A percentile compares a stretch with the other conserved stretches of the same genome.
Evolutionary conservation across 441 rosid species (phyloP).

Genomic region (Isatis lusitanica): DNA sequence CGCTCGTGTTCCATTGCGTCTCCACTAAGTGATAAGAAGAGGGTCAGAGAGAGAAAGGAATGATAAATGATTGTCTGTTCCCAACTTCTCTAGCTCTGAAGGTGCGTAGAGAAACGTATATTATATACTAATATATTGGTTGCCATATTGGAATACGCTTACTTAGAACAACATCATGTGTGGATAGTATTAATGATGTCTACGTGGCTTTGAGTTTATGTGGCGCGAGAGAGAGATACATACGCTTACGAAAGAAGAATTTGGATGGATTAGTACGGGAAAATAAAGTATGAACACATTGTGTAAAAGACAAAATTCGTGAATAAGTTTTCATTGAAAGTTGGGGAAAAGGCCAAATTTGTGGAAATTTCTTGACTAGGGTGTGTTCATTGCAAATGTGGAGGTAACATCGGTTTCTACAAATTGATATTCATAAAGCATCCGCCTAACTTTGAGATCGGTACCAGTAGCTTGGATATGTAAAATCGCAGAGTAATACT

Average conservation of each 20-base stretch:
- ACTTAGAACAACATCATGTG: not conserved
- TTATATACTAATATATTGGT: not conserved
- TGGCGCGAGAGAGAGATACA: constrained; percentile 9
- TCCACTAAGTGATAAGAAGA: not conserved
- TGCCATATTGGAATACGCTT: not conserved
- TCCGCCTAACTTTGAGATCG: not conserved
- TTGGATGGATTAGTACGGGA: not conserved
- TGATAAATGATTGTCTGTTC: not conserved
- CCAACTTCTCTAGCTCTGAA: not conserved
- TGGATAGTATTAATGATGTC: not conserved
- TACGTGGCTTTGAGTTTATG: constrained; percentile 26
- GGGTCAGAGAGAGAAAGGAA: not conserved
- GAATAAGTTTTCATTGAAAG: not conserved
- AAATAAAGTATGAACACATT: constrained; percentile 9
- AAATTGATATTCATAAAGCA: not conserved
- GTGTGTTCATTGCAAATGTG: constrained; percentile 7
- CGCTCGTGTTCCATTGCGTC: constrained; percentile 24
- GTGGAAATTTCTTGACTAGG: constrained; percentile 10
- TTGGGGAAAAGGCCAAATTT: not conserved
- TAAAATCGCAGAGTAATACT: not conserved
- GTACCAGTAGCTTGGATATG: not conserved
- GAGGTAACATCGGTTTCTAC: not conserved
- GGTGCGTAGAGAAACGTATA: constrained; percentile 5
- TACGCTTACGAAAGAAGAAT: not conserved
- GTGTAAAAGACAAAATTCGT: not conserved